A percentile compares a stretch with the other conserved stretches of the same genome.
These are phyloP conservation scores for Brasenia schreberi DNA, from an alignment of 164 flowering plant species.

Conservation along the genomic window DNA sequence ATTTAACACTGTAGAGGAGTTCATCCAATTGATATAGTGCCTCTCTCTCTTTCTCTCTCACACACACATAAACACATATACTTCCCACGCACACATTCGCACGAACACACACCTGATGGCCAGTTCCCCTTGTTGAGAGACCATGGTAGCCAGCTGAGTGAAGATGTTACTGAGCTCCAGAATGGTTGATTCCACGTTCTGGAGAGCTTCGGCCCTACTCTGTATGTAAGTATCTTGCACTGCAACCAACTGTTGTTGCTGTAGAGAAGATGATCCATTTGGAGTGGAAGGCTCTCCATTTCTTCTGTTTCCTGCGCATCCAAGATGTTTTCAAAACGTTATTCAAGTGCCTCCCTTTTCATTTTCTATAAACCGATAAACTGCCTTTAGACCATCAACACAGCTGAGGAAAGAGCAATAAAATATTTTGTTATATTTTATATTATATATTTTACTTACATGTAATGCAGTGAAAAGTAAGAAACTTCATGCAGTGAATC, in stretches of 20 bases:
- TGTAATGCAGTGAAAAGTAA: too few relatives aligned
- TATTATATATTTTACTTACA: too few relatives aligned
- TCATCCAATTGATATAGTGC: too few relatives aligned
- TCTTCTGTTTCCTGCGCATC: constrained; percentile 42
- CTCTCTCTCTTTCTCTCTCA: constrained; percentile 2
- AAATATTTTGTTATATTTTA: too few relatives aligned
- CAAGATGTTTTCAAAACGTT: not conserved
- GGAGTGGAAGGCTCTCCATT: constrained; percentile 36
- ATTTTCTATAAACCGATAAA: too few relatives aligned
- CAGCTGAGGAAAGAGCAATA: too few relatives aligned
- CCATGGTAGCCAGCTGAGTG: constrained; percentile 92
- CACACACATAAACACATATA: too few relatives aligned
- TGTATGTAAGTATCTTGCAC: constrained; percentile 92
- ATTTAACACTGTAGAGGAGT: too few relatives aligned
- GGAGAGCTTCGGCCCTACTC: constrained; percentile 97
- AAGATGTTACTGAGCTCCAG: constrained; percentile 82
- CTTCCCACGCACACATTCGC: too few relatives aligned
- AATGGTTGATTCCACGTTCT: constrained; percentile 95
- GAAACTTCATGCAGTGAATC: too few relatives aligned
- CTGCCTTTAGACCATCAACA: too few relatives aligned
- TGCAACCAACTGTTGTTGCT: constrained; percentile 80
- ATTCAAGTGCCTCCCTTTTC: too few relatives aligned
- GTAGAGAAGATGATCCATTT: constrained; percentile 39
- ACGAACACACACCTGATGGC: constrained; percentile 78
- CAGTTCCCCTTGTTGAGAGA: constrained; percentile 96